These are phyloP conservation scores for Ustulina deusta DNA, from an alignment of 2,329 filamentous ascomycete species.

Conservation along the genomic window DNA sequence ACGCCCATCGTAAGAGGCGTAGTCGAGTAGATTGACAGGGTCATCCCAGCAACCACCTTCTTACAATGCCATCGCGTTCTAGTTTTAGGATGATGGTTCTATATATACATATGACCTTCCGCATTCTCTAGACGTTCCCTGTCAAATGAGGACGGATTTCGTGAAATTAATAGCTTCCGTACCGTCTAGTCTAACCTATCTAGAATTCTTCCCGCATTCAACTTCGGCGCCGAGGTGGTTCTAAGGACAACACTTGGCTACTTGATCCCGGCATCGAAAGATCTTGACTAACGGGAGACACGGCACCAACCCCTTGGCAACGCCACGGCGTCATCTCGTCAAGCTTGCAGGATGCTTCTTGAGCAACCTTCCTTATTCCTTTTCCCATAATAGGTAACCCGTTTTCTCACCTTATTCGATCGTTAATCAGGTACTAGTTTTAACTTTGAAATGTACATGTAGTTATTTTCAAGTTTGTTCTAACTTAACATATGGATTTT, in stretches of 20 bases:
- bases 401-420: neutral
- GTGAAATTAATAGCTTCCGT: neutral
- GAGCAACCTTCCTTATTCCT: neutral
- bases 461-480: neutral
- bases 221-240: neutral
- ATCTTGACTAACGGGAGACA: neutral
- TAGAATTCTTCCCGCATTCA: slow-evolving; percentile 1
- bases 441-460: neutral
- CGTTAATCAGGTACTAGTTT: neutral
- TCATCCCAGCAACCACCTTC: neutral
- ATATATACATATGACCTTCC: too few species aligned
- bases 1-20: neutral
- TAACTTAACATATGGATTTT: neutral
- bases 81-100: neutral
- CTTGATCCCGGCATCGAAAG: slow-evolving; percentile 20
- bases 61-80: neutral
- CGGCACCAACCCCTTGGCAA: slow-evolving; percentile 15
- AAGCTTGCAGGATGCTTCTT: slow-evolving; percentile 2
- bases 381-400: neutral
- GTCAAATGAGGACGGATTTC: slow-evolving; percentile 12
- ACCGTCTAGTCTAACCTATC: neutral
- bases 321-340: slow-evolving; percentile 4
- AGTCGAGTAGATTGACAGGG: neutral
- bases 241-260: slow-evolving; percentile 25
- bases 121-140: neutral